phyloP scores from a whole-genome alignment of 2,329 filamentous ascomycete genomes.

The Sphaceloma murrayae region DNA sequence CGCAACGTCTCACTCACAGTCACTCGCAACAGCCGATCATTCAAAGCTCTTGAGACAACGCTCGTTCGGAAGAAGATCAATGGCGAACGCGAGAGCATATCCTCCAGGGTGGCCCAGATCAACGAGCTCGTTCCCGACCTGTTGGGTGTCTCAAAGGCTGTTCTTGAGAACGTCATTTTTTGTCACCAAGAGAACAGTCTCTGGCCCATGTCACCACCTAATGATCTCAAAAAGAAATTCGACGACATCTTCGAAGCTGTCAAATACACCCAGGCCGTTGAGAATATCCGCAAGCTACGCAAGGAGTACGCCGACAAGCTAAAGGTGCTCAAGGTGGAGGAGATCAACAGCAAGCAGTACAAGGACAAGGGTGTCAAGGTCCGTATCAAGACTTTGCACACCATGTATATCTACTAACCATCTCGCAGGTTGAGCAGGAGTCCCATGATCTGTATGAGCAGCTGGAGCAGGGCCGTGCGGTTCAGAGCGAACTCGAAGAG shows the following conservation, averaged over 20 bases:
- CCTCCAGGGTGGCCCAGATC: conserved; percentile 69
- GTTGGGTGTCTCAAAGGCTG: conserved; percentile 78
- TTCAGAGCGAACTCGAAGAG: conserved; percentile 24
- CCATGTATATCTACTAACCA: conserved; percentile 9
- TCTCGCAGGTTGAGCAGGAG: conserved; percentile 47
- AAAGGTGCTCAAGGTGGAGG: conserved; percentile 60
- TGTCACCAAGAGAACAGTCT: conserved; percentile 97
- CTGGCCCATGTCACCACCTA: conserved; percentile 89
- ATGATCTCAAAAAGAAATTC: conserved; percentile 80
- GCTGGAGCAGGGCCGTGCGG: conserved; percentile 17
- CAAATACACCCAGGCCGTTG: conserved; percentile 95
- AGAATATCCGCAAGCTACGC: conserved; percentile 77
- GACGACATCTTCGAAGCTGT: conserved; percentile 96
- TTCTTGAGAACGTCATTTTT: conserved; percentile 93
- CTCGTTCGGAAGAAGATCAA: conserved; percentile 62
- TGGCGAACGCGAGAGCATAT: conserved; percentile 69
- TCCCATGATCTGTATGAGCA: conserved; percentile 53
- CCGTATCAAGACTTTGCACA: neutral
- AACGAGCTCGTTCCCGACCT: conserved; percentile 76
- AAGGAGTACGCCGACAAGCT: conserved; percentile 77
- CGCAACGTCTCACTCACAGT: conserved; percentile 77
- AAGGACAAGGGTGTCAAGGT: conserved; percentile 72
- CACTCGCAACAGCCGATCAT: conserved; percentile 64
- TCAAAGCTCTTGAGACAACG: conserved; percentile 78
- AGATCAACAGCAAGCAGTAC: conserved; percentile 67